Evolutionary conservation across 495 filamentous ascomycete genomes (phyloP).

Genomic region (Astrothelium subdiscretum): DNA sequence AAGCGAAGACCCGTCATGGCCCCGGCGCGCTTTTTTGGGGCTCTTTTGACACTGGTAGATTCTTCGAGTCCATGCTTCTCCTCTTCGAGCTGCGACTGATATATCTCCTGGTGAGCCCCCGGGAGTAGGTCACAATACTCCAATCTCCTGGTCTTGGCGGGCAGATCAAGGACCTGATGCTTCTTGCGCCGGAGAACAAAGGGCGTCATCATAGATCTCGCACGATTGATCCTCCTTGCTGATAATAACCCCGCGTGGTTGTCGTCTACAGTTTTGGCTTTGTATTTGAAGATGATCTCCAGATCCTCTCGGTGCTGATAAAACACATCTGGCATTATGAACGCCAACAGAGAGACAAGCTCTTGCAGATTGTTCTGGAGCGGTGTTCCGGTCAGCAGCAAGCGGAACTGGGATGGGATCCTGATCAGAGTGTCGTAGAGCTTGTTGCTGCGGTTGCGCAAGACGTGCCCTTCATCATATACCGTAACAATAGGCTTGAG

Average conservation of each 20-base stretch:
- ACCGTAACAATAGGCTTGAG: slow-evolving; percentile 55
- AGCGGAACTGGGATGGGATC: slow-evolving; percentile 63
- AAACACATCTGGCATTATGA: slow-evolving; percentile 83
- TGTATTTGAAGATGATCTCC: slow-evolving; percentile 75
- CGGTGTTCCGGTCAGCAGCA: slow-evolving; percentile 86
- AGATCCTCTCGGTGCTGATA: slow-evolving; percentile 59
- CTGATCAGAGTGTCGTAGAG: slow-evolving; percentile 69
- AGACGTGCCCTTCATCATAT: slow-evolving; percentile 84
- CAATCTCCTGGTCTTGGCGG: slow-evolving; percentile 65
- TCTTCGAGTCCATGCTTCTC: slow-evolving; percentile 44
- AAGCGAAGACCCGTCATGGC: slow-evolving; percentile 83
- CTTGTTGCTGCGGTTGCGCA: slow-evolving; percentile 76
- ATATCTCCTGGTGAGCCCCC: slow-evolving; percentile 52
- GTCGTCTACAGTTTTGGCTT: slow-evolving; percentile 66
- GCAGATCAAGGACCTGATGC: slow-evolving; percentile 80
- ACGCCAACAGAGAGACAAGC: slow-evolving; percentile 73
- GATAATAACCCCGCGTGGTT: slow-evolving; percentile 65
- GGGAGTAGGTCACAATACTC: slow-evolving; percentile 67
- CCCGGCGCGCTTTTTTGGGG: slow-evolving; percentile 42
- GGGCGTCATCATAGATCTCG: slow-evolving; percentile 84
- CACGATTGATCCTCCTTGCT: slow-evolving; percentile 69
- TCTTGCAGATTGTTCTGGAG: slow-evolving; percentile 95
- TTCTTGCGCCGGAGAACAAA: slow-evolving; percentile 92
- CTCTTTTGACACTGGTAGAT: slow-evolving; percentile 45
- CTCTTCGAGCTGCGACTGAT: slow-evolving; percentile 47